These are phyloP conservation scores for Leishmania amazonensis DNA, from an alignment of 208 protist genomes.

Conservation along the genomic window DNA sequence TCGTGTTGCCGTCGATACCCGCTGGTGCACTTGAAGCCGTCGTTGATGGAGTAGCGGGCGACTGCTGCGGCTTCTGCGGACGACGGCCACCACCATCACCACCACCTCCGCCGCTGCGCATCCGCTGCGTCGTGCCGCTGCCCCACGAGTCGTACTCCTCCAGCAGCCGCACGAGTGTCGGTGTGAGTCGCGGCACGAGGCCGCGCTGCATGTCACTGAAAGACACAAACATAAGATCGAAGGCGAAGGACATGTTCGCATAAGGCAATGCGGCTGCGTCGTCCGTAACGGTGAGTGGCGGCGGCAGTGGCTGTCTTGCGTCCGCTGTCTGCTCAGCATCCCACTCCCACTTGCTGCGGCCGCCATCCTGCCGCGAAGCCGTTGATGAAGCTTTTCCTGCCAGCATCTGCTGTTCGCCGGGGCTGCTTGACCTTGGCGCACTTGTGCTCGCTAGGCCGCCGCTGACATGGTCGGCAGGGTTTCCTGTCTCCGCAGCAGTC, in stretches of 20 bases:
- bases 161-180: constrained; percentile 66
- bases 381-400: background rate
- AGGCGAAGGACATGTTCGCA: constrained; percentile 77
- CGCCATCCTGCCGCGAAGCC: background rate
- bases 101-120: constrained; percentile 36
- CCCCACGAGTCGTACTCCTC: constrained; percentile 91
- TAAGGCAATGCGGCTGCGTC: background rate
- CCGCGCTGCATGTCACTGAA: constrained; percentile 54
- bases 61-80: background rate
- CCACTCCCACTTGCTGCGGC: background rate
- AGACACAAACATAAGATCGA: constrained; percentile 87
- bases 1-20: background rate
- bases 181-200: constrained; percentile 39
- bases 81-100: background rate
- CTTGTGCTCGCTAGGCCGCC: background rate
- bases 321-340: background rate
- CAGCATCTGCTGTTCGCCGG: background rate
- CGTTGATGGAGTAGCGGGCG: background rate
- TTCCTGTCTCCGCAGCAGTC: background rate
- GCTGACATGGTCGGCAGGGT: background rate
- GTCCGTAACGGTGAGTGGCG: background rate
- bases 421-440: background rate
- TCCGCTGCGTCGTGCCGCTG: constrained; percentile 70
- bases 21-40: background rate
- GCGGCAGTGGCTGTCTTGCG: background rate